These are phyloP conservation scores for Didymella exigua DNA, from an alignment of 2,329 filamentous ascomycete genomes.

Conservation along the genomic window DNA sequence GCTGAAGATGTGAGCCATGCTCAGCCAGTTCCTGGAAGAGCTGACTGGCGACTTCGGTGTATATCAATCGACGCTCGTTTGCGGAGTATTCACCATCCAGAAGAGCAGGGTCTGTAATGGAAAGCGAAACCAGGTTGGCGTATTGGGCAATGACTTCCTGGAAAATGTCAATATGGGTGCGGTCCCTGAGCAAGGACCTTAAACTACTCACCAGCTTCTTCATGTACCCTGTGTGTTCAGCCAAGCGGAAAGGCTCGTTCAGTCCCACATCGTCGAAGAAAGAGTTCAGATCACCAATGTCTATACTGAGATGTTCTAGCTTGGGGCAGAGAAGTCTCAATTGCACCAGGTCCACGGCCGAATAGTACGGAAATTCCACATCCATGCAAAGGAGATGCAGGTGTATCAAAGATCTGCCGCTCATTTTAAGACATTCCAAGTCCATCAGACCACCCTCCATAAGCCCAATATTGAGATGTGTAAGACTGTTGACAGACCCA, in stretches of 20 bases:
- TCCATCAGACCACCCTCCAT: background rate
- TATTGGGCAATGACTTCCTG: background rate
- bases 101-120: background rate
- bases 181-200: background rate
- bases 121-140: background rate
- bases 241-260: background rate
- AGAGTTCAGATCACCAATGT: background rate
- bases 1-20: background rate
- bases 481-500: background rate
- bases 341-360: background rate
- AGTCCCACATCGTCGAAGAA: background rate
- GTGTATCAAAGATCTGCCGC: background rate
- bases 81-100: background rate
- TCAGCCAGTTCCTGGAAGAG: background rate
- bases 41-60: background rate
- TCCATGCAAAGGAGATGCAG: background rate
- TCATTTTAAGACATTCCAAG: background rate
- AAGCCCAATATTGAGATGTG: background rate
- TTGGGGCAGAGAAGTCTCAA: background rate
- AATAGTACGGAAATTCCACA: background rate
- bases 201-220: background rate
- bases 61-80: background rate
- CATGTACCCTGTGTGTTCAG: background rate
- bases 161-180: background rate
- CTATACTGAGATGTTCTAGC: background rate